phyloP scores from a whole-genome alignment of 768 basidiomycete genomes.

The Suillus tomentosus region DNA sequence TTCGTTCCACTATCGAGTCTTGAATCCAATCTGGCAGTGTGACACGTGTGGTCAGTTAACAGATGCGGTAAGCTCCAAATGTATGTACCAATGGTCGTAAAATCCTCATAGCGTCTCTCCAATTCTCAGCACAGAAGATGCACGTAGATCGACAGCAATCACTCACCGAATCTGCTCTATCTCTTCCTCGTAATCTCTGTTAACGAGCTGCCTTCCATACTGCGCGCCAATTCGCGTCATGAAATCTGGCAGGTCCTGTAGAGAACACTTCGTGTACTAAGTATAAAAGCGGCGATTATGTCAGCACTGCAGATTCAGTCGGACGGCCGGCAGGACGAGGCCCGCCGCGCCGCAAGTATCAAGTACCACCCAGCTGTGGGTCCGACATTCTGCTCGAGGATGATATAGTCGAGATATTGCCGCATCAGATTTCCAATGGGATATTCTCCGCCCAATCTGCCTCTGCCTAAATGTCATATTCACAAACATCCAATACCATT shows the following conservation, averaged over 20 bases:
- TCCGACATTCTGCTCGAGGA: too few species aligned
- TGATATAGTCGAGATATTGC: too few species aligned
- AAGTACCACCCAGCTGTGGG: background rate
- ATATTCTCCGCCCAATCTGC: too few species aligned
- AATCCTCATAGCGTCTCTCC: slow-evolving; percentile 88
- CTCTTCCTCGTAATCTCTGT: slow-evolving; percentile 61
- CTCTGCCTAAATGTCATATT: too few species aligned
- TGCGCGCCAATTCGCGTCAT: slow-evolving; percentile 28
- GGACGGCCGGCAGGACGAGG: background rate
- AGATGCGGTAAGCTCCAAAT: slow-evolving; percentile 13
- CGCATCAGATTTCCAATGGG: too few species aligned
- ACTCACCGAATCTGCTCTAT: slow-evolving; percentile 65
- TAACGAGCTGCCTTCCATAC: slow-evolving; percentile 26
- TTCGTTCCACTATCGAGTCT: slow-evolving; percentile 88
- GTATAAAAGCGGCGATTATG: background rate
- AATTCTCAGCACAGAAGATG: slow-evolving; percentile 18
- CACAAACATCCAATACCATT: too few species aligned
- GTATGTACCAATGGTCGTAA: slow-evolving; percentile 84
- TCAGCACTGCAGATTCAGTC: background rate
- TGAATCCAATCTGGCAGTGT: slow-evolving; percentile 86
- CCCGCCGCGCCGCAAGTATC: background rate
- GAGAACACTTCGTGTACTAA: background rate
- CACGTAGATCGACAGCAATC: background rate
- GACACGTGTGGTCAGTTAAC: slow-evolving; percentile 18
- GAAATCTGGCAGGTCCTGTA: background rate